These are phyloP conservation scores for Arabis hirsuta DNA, from an alignment of 345 rosid genomes.

Conservation along the genomic window DNA sequence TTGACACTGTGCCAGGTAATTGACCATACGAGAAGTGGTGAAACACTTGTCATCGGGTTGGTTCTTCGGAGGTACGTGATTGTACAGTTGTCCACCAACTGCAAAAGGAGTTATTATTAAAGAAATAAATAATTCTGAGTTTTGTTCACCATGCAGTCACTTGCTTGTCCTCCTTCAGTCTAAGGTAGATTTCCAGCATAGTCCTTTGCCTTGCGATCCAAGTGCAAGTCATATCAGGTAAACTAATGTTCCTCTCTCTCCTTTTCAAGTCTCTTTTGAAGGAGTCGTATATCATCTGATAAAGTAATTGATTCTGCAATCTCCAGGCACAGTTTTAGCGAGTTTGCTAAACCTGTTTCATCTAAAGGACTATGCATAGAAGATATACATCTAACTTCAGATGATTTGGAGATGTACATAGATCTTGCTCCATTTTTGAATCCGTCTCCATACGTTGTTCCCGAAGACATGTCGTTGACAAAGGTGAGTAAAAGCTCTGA, in stretches of 20 bases:
- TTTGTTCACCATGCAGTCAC: constrained; percentile 62
- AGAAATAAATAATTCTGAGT: constrained; percentile 21
- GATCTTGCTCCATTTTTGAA: constrained; percentile 95
- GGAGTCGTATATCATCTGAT: constrained; percentile 21
- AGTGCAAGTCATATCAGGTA: constrained; percentile 63
- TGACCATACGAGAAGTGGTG: constrained; percentile 90
- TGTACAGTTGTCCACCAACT: constrained; percentile 11
- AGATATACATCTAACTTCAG: constrained; percentile 75
- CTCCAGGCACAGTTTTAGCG: constrained; percentile 84
- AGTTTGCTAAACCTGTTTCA: constrained; percentile 92
- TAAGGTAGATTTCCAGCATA: constrained; percentile 93
- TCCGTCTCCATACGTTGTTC: constrained; percentile 92
- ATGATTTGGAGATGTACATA: constrained; percentile 96
- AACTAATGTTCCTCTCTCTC: constrained; percentile 13
- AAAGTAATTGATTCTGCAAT: constrained; percentile 20
- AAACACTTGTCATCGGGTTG: constrained; percentile 87
- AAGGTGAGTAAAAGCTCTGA: constrained; percentile 56
- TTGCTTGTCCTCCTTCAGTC: constrained; percentile 96
- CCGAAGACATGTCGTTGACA: constrained; percentile 98
- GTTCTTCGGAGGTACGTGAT: constrained; percentile 84
- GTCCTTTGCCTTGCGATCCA: constrained; percentile 80
- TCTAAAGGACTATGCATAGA: constrained; percentile 87
- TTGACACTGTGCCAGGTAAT: constrained; percentile 60
- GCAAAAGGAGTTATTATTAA: neutral
- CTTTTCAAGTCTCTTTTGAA: constrained; percentile 5